Percentiles rank a stretch among this genome's conserved stretches.
These are phyloP conservation scores for Ogataea ganodermae DNA, from an alignment of 805 yeast species.

Conservation along the genomic window DNA sequence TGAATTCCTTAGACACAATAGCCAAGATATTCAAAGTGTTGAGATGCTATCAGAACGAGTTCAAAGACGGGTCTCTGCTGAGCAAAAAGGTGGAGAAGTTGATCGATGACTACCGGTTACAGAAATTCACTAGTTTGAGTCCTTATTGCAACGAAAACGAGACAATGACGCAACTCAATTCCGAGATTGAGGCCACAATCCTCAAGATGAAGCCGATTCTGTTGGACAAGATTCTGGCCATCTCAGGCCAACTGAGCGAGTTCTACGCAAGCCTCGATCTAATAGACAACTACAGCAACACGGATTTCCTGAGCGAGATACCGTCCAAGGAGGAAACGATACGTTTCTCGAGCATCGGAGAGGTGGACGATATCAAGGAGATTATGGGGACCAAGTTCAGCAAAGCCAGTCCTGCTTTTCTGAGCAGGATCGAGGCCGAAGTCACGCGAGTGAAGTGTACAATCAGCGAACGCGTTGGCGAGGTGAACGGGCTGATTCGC, in stretches of 20 bases:
- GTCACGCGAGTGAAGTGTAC: conserved; percentile 28
- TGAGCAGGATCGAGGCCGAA: conserved; percentile 32
- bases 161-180: conserved; percentile 25
- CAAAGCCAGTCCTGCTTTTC: conserved; percentile 28
- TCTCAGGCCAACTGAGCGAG: conserved; percentile 25
- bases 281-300: conserved; percentile 23
- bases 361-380: conserved; percentile 29
- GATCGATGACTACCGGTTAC: conserved; percentile 24
- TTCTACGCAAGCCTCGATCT: conserved; percentile 28
- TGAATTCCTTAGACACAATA: conserved; percentile 30
- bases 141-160: conserved; percentile 25
- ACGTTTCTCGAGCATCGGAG: conserved; percentile 16
- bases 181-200: conserved; percentile 27
- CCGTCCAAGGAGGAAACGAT: conserved; percentile 31
- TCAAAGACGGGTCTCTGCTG: conserved; percentile 18
- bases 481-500: conserved; percentile 19
- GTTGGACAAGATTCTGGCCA: conserved; percentile 24
- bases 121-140: conserved; percentile 19
- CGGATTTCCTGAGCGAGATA: conserved; percentile 22
- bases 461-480: conserved; percentile 23
- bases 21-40: conserved; percentile 24
- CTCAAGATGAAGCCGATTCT: conserved; percentile 29
- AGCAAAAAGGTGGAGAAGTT: conserved; percentile 23
- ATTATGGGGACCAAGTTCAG: conserved; percentile 32
- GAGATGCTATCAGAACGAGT: conserved; percentile 17